Percentiles rank a stretch among this genome's conserved stretches.
Evolutionary conservation across 2,329 filamentous ascomycete genomes (phyloP).

Genomic region (Monosporascus sp.): DNA sequence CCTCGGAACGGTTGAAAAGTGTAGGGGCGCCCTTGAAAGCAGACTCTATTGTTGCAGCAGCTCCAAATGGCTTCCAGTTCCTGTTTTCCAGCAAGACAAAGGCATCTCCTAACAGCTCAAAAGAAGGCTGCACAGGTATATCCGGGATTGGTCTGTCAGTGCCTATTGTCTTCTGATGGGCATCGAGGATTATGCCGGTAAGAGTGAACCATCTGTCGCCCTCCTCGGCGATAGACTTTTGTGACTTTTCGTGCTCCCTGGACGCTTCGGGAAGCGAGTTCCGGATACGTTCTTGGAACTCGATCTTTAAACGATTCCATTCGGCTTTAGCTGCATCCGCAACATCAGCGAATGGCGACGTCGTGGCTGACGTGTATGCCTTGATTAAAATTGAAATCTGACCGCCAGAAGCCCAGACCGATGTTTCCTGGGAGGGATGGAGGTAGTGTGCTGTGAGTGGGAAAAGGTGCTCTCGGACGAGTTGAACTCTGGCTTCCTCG

Average conservation of each 20-base stretch:
- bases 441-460: conserved; percentile 53
- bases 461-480: conserved; percentile 47
- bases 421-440: conserved; percentile 36
- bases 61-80: conserved; percentile 54
- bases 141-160: conserved; percentile 23
- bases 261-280: conserved; percentile 78
- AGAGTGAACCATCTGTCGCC: conserved; percentile 64
- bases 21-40: conserved; percentile 35
- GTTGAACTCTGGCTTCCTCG: conserved; percentile 36
- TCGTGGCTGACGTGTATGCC: conserved; percentile 40
- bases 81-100: conserved; percentile 41
- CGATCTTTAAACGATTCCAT: conserved; percentile 58
- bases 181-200: conserved; percentile 38
- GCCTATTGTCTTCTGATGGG: conserved; percentile 21
- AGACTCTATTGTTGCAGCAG: conserved; percentile 40
- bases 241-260: conserved; percentile 68
- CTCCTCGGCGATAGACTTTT: conserved; percentile 61
- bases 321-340: conserved; percentile 45
- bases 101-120: conserved; percentile 29
- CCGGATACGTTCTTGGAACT: conserved; percentile 62
- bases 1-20: conserved; percentile 32
- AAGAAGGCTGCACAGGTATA: conserved; percentile 22
- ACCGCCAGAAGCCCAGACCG: conserved; percentile 29
- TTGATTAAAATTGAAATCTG: conserved; percentile 37
- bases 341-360: conserved; percentile 36